Conservation (phyloP, 1,284 basidiomycete species). For the Thecaphora thlaspeos region DNA sequence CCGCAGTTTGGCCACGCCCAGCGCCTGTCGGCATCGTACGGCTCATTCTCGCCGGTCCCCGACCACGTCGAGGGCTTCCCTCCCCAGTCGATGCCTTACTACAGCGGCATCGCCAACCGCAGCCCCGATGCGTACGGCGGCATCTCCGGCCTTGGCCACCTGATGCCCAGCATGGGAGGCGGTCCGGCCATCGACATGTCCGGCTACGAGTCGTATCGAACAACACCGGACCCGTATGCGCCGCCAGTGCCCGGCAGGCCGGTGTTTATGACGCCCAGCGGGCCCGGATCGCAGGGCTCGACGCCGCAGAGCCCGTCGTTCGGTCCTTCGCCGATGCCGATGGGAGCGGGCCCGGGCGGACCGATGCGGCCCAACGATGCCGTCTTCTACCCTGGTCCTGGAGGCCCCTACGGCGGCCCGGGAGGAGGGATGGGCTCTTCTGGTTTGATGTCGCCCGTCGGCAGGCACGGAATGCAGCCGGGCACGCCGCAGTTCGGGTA, state of each 20-base stretch:
- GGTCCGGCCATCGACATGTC: constrained; percentile 33
- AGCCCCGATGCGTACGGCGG: constrained; percentile 18
- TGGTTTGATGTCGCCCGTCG: constrained; percentile 14
- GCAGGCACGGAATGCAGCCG: constrained; percentile 14
- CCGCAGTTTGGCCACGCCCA: constrained; percentile 14
- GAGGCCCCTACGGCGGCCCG: constrained; percentile 11
- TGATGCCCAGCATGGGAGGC: constrained; percentile 15
- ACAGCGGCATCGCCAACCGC: constrained; percentile 18
- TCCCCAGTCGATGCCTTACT: constrained; percentile 18
- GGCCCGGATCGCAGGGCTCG: constrained; percentile 27
- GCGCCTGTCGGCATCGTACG: constrained; percentile 13
- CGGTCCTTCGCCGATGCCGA: constrained; percentile 15
- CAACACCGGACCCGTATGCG: constrained; percentile 43
- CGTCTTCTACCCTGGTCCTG: constrained; percentile 23
- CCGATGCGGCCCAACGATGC: constrained; percentile 28
- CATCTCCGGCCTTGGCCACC: constrained; percentile 15
- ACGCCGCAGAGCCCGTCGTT: constrained; percentile 34
- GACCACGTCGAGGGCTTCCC: constrained; percentile 22
- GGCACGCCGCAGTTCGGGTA: constrained; percentile 19
- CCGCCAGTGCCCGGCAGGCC: constrained; percentile 32
- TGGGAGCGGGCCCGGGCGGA: constrained; percentile 7
- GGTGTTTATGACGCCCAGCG: constrained; percentile 20
- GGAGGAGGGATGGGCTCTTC: constrained; percentile 5
- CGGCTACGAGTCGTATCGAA: constrained; percentile 40
- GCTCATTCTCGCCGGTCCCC: constrained; percentile 21